Conservation (phyloP, 495 filamentous ascomycete genomes). For the Parachaetomium inaequale region DNA sequence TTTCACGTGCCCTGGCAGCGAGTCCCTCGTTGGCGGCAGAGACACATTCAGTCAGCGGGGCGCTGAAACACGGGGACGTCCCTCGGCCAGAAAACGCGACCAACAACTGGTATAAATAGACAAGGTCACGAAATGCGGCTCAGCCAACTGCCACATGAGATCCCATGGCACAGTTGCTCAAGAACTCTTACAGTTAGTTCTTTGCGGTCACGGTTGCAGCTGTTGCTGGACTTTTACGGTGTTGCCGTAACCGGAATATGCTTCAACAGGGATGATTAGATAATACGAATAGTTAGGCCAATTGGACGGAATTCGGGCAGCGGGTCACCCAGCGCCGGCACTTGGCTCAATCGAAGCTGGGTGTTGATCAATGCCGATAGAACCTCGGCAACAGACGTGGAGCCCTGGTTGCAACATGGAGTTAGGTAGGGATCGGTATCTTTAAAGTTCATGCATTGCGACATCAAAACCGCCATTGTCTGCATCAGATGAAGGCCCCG, state of each 20-base stretch:
- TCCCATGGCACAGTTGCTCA: neutral
- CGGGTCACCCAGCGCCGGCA: neutral
- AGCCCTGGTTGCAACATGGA: neutral
- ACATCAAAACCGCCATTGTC: slow-evolving; percentile 2
- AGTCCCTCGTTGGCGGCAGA: neutral
- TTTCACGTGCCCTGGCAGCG: slow-evolving; percentile 13
- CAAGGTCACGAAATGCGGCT: neutral
- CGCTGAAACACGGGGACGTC: slow-evolving; percentile 1
- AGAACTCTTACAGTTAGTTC: no score
- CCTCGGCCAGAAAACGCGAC: neutral
- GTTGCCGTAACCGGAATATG: neutral
- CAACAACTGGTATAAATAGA: neutral
- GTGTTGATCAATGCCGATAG: neutral
- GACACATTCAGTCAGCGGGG: neutral
- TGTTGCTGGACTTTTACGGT: no score
- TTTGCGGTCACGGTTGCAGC: no score
- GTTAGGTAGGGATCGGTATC: neutral
- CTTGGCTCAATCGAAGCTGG: neutral
- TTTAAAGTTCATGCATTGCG: neutral
- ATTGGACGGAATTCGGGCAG: neutral
- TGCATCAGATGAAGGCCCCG: neutral
- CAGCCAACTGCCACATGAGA: neutral
- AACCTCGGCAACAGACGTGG: slow-evolving; percentile 11
- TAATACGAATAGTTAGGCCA: neutral
- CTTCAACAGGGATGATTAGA: neutral